Conservation (phyloP, 1,139 yeast species). For the Candida tropicalis region DNA sequence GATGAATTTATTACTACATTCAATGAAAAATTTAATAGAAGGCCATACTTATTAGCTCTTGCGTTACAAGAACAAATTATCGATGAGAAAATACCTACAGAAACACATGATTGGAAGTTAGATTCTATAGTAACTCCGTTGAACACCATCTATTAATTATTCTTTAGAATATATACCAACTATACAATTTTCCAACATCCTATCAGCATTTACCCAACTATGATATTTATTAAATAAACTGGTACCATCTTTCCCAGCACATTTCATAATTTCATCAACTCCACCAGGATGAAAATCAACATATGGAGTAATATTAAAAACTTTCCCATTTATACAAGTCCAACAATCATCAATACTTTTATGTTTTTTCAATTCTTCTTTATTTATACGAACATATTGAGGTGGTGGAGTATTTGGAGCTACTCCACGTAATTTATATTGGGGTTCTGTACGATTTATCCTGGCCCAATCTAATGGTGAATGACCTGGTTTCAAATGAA, state of each 20-base stretch:
- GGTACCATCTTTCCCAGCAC: constrained; percentile 89
- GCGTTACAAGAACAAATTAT: constrained; percentile 75
- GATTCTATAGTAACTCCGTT: constrained; percentile 54
- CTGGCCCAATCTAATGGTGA: constrained; percentile 89
- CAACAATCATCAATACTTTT: constrained; percentile 69
- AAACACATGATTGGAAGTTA: constrained; percentile 67
- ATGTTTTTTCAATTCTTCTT: constrained; percentile 64
- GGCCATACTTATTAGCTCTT: constrained; percentile 61
- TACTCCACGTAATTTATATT: constrained; percentile 40
- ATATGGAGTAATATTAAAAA: constrained; percentile 83
- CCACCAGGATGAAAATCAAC: constrained; percentile 94
- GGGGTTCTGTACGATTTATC: constrained; percentile 39
- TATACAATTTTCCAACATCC: constrained; percentile 75
- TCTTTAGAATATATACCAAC: constrained; percentile 54
- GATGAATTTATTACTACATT: constrained; percentile 73
- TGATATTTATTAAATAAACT: constrained; percentile 78
- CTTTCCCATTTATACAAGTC: constrained; percentile 81
- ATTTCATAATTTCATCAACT: constrained; percentile 68
- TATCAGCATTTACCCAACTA: constrained; percentile 86
- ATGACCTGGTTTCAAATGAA: constrained; percentile 72
- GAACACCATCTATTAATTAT: constrained; percentile 2
- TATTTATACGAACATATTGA: constrained; percentile 53
- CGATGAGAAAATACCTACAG: constrained; percentile 55
- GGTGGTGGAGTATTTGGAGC: constrained; percentile 45
- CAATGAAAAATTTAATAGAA: constrained; percentile 26